These are phyloP conservation scores for Phanerochaete carnosa DNA, from an alignment of 768 basidiomycete species.

Conservation along the genomic window DNA sequence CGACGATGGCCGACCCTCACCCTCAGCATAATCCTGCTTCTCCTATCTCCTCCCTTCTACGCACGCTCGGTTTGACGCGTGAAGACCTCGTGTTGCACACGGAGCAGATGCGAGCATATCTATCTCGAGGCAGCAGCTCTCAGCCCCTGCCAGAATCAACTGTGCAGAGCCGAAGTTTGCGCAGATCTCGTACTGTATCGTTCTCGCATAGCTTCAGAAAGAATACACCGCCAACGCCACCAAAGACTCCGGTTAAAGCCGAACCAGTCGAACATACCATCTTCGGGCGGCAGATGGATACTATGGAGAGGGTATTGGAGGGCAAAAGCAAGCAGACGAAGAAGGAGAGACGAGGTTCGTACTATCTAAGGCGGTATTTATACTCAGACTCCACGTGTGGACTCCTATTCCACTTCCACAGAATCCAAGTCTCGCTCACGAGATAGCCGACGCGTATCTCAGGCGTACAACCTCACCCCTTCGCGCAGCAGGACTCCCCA, in stretches of 20 bases:
- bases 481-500: constrained; percentile 11
- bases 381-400: not conserved
- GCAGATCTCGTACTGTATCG: constrained; percentile 39
- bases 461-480: constrained; percentile 6
- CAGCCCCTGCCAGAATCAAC: constrained; percentile 29
- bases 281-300: constrained; percentile 59
- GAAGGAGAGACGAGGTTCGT: constrained; percentile 44
- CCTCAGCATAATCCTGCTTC: constrained; percentile 32
- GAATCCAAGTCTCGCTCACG: constrained; percentile 20
- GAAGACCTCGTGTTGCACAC: constrained; percentile 70
- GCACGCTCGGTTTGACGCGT: constrained; percentile 72
- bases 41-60: constrained; percentile 70
- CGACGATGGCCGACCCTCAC: constrained; percentile 13
- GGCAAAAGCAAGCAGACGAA: constrained; percentile 58
- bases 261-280: constrained; percentile 51
- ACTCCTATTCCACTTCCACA: constrained; percentile 6
- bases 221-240: constrained; percentile 36
- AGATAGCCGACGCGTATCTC: constrained; percentile 19
- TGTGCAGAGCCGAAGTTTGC: constrained; percentile 18
- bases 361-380: constrained; percentile 13
- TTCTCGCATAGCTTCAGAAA: constrained; percentile 35
- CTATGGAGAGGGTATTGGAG: constrained; percentile 77
- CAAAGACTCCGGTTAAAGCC: constrained; percentile 60
- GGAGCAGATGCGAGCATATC: constrained; percentile 67
- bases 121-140: constrained; percentile 59